Conservation (phyloP, 768 basidiomycete genomes). For the Hericium rajendrae region DNA sequence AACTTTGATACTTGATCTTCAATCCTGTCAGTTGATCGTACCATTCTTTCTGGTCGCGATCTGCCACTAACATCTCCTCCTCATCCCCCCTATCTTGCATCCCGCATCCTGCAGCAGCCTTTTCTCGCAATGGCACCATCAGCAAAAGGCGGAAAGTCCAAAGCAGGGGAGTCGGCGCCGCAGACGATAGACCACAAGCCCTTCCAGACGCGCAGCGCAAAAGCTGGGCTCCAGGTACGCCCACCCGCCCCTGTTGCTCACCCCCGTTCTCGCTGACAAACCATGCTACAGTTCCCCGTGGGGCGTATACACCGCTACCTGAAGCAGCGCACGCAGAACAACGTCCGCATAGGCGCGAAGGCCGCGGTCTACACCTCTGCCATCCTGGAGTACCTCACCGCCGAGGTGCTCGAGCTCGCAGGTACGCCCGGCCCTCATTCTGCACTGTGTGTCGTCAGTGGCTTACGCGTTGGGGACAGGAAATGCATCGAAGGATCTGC, state of each 20-base stretch:
- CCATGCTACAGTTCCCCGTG: constrained; percentile 67
- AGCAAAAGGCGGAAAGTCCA: constrained; percentile 11
- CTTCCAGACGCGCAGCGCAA: constrained; percentile 13
- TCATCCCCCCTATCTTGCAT: not conserved
- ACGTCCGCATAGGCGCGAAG: constrained; percentile 94
- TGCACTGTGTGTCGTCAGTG: not conserved
- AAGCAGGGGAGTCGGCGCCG: constrained; percentile 3
- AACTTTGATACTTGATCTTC: not conserved
- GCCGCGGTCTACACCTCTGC: constrained; percentile 96
- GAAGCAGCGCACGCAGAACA: constrained; percentile 86
- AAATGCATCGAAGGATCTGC: constrained; percentile 95
- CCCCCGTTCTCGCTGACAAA: not conserved
- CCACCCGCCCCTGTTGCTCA: not conserved
- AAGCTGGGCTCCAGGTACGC: constrained; percentile 9
- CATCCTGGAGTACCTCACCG: constrained; percentile 92
- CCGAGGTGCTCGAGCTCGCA: constrained; percentile 92
- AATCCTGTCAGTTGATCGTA: not conserved
- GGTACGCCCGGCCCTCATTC: constrained; percentile 37
- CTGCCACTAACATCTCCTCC: not conserved
- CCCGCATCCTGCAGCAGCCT: not conserved
- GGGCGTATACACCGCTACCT: constrained; percentile 96
- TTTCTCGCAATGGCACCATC: not conserved
- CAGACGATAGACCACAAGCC: constrained; percentile 2
- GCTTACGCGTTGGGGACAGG: constrained; percentile 35
- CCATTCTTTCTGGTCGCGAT: not conserved